These are phyloP conservation scores for Pyrus bretschneideri DNA, from an alignment of 306 rosid genomes.

Conservation along the genomic window DNA sequence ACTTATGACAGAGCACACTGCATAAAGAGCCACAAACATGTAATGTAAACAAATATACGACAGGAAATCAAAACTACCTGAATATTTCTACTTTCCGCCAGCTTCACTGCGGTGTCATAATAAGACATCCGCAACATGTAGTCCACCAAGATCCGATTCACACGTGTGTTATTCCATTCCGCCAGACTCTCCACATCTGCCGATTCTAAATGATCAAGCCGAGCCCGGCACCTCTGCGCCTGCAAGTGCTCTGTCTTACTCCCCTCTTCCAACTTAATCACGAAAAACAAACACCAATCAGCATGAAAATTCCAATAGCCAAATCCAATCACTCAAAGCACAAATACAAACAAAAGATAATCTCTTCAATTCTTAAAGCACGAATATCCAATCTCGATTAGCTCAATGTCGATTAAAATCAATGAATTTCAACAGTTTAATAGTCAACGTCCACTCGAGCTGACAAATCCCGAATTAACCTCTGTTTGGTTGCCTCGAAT, in stretches of 20 bases:
- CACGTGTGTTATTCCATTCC: slow-evolving; percentile 67
- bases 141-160: slow-evolving; percentile 92
- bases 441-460: neutral
- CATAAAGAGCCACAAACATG: neutral
- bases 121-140: slow-evolving; percentile 97
- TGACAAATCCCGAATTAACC: neutral
- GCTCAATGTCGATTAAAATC: neutral
- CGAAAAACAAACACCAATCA: slow-evolving; percentile 5
- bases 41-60: neutral
- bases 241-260: slow-evolving; percentile 66
- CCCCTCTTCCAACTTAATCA: slow-evolving; percentile 78
- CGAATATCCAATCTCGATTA: neutral
- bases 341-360: neutral
- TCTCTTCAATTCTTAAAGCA: neutral
- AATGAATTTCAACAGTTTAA: neutral
- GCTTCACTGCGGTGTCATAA: slow-evolving; percentile 67
- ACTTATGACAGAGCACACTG: neutral
- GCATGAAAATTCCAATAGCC: neutral
- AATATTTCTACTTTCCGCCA: slow-evolving; percentile 69
- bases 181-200: slow-evolving; percentile 63
- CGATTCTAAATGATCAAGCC: slow-evolving; percentile 77
- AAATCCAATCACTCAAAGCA: neutral
- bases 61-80: slow-evolving; percentile 38
- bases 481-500: neutral
- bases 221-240: slow-evolving; percentile 77